Conservation (phyloP, 2,329 filamentous ascomycete species). For the Clarireedia sp. region DNA sequence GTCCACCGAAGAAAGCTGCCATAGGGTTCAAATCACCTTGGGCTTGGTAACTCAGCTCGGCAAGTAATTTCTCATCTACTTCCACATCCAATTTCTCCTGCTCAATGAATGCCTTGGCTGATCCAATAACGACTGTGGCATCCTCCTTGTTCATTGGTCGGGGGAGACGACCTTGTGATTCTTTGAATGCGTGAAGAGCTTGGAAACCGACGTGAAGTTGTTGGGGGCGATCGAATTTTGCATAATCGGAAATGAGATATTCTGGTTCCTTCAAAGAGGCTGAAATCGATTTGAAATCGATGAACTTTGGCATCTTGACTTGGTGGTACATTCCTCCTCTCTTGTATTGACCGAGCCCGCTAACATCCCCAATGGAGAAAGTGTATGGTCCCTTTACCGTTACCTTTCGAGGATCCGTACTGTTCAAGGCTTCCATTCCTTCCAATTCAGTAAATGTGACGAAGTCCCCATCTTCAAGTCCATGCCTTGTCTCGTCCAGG, state of each 20-base stretch:
- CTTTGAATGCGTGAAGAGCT: constrained; percentile 78
- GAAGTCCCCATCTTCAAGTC: constrained; percentile 91
- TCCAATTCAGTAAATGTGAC: constrained; percentile 91
- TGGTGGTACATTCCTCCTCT: constrained; percentile 86
- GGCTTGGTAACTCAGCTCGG: constrained; percentile 91
- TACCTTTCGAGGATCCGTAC: constrained; percentile 76
- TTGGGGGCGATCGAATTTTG: constrained; percentile 91
- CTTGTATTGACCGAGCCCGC: constrained; percentile 76
- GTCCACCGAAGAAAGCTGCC: constrained; percentile 90
- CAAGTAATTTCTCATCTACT: constrained; percentile 84
- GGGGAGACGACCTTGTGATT: constrained; percentile 67
- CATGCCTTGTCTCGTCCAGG: constrained; percentile 88
- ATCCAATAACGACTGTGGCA: constrained; percentile 66
- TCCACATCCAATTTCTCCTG: constrained; percentile 74
- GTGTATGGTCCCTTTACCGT: constrained; percentile 94
- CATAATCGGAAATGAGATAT: constrained; percentile 86
- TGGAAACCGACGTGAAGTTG: constrained; percentile 91
- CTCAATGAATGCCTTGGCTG: constrained; percentile 66
- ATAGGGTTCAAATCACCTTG: constrained; percentile 84
- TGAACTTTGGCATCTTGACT: constrained; percentile 95
- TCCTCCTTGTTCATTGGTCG: constrained; percentile 79
- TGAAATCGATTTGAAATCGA: constrained; percentile 80
- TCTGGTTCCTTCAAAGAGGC: constrained; percentile 79
- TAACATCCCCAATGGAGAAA: constrained; percentile 93
- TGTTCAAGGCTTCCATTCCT: constrained; percentile 85